A percentile compares a stretch with the other conserved stretches of the same genome.
Evolutionary conservation across 805 yeast genomes (phyloP).

Genomic region (Metschnikowia orientalis): DNA sequence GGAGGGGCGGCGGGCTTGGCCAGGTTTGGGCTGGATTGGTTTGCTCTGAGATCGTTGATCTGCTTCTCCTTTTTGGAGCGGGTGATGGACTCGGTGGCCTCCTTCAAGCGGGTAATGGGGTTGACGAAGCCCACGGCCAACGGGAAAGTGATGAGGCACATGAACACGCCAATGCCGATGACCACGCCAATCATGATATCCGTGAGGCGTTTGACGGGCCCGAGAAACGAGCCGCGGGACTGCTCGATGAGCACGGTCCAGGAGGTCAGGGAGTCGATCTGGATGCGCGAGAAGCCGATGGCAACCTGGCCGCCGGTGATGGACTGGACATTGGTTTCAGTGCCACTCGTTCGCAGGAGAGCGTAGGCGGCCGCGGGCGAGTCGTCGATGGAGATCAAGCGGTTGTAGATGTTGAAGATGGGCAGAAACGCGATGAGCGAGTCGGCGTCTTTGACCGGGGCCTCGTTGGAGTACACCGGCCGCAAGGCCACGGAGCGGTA

Average conservation of each 20-base stretch:
- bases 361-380: slow-evolving; percentile 29
- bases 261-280: slow-evolving; percentile 28
- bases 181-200: slow-evolving; percentile 75
- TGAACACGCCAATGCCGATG: slow-evolving; percentile 69
- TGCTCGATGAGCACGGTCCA: slow-evolving; percentile 83
- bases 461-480: slow-evolving; percentile 29
- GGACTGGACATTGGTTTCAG: slow-evolving; percentile 25
- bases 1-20: neutral
- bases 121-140: slow-evolving; percentile 79
- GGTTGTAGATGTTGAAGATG: slow-evolving; percentile 26
- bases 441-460: slow-evolving; percentile 27
- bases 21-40: neutral
- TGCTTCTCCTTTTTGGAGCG: slow-evolving; percentile 32
- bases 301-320: slow-evolving; percentile 25
- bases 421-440: slow-evolving; percentile 45
- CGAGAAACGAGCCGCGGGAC: slow-evolving; percentile 50
- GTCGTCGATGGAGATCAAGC: slow-evolving; percentile 23
- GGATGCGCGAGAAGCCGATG: slow-evolving; percentile 31
- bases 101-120: slow-evolving; percentile 74
- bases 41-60: neutral
- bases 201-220: slow-evolving; percentile 57
- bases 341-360: slow-evolving; percentile 24
- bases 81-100: slow-evolving; percentile 74
- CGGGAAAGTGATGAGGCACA: slow-evolving; percentile 74
- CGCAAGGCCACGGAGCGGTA: slow-evolving; percentile 30